These are phyloP conservation scores for Rhypophila decipiens DNA, from an alignment of 495 filamentous ascomycete species.

Conservation along the genomic window DNA sequence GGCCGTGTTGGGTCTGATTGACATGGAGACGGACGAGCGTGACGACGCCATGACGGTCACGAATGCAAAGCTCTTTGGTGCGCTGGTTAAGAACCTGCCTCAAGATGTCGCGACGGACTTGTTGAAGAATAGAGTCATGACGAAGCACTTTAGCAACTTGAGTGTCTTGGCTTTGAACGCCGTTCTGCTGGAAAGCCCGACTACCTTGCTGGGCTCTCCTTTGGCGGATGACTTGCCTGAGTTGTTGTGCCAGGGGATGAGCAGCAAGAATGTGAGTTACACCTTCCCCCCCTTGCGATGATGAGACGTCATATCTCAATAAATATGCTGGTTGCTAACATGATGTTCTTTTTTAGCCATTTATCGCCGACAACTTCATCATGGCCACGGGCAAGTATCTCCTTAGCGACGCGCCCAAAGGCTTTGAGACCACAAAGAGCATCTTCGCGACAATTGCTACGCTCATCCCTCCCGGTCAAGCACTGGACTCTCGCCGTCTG, in stretches of 20 bases:
- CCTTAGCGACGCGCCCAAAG: conserved; percentile 54
- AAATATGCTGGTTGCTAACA: neutral
- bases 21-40: conserved; percentile 68
- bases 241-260: conserved; percentile 74
- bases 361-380: conserved; percentile 82
- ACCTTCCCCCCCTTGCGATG: neutral
- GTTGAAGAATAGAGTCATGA: conserved; percentile 78
- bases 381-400: conserved; percentile 95
- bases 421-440: conserved; percentile 64
- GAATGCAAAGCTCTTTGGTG: conserved; percentile 81
- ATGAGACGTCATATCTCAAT: no score
- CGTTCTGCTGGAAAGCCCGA: conserved; percentile 71
- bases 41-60: conserved; percentile 78
- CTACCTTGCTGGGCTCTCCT: conserved; percentile 53
- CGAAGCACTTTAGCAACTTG: conserved; percentile 54
- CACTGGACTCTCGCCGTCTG: conserved; percentile 77
- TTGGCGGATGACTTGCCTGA: conserved; percentile 65
- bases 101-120: conserved; percentile 56
- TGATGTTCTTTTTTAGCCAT: conserved; percentile 44
- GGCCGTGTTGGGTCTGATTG: conserved; percentile 78
- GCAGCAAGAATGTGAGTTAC: conserved; percentile 63
- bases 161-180: conserved; percentile 83
- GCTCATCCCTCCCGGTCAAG: conserved; percentile 67
- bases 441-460: conserved; percentile 70
- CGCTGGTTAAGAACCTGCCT: conserved; percentile 76